Evolutionary conservation across 169 alveolate species (phyloP).

Genomic region (Theileria sp.): DNA sequence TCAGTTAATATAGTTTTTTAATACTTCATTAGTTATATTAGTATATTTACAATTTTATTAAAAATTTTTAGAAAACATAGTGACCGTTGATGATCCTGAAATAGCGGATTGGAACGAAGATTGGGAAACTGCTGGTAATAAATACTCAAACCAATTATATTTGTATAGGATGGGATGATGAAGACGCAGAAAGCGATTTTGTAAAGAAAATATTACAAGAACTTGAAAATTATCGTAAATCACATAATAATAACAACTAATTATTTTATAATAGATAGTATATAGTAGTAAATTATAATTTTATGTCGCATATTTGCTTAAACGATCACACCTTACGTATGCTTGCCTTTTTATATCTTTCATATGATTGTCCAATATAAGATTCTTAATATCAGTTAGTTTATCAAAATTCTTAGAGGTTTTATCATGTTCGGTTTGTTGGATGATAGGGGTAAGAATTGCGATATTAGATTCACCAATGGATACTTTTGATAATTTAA

Average conservation of each 20-base stretch:
- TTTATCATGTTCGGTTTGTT: background rate
- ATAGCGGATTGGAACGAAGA: slow-evolving; percentile 67
- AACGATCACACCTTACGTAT: slow-evolving; percentile 44
- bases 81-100: slow-evolving; percentile 65
- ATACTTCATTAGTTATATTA: background rate
- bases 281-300: too few relatives aligned
- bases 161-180: slow-evolving; percentile 69
- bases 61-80: slow-evolving; percentile 39
- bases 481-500: slow-evolving; percentile 1
- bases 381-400: slow-evolving; percentile 1
- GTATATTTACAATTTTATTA: background rate
- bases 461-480: slow-evolving; percentile 36
- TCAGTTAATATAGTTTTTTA: background rate
- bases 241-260: slow-evolving; percentile 5
- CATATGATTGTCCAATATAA: slow-evolving; percentile 38
- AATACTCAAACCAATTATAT: background rate
- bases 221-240: slow-evolving; percentile 56
- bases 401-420: background rate
- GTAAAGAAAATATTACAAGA: slow-evolving; percentile 63
- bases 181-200: slow-evolving; percentile 62
- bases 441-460: slow-evolving; percentile 4
- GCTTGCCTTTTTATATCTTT: slow-evolving; percentile 54
- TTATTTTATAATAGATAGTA: background rate
- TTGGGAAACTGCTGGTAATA: slow-evolving; percentile 67
- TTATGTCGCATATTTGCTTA: slow-evolving; percentile 46